phyloP scores from a whole-genome alignment of 495 filamentous ascomycete genomes.

The Peziza echinospora region DNA sequence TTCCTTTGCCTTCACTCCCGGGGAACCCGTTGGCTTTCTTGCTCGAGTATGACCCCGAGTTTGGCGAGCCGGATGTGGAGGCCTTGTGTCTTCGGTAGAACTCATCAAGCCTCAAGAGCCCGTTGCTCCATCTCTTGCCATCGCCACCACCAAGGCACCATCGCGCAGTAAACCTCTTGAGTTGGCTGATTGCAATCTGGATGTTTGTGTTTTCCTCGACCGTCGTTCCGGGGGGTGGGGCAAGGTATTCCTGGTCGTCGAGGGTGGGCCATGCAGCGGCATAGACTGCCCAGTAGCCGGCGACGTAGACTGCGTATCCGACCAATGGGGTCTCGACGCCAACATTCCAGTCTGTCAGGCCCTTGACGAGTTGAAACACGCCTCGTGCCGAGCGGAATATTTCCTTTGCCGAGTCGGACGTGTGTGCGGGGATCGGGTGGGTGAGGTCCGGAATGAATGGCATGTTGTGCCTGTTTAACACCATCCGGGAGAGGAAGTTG shows the following conservation, averaged over 20 bases:
- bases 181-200: conserved; percentile 26
- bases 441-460: conserved; percentile 61
- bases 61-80: neutral
- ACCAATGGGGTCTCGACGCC: conserved; percentile 63
- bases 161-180: conserved; percentile 34
- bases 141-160: conserved; percentile 40
- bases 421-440: conserved; percentile 35
- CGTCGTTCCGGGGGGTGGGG: conserved; percentile 17
- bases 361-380: conserved; percentile 53
- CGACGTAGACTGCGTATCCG: conserved; percentile 62
- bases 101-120: conserved; percentile 16
- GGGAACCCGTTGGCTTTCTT: neutral
- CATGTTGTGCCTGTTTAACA: conserved; percentile 61
- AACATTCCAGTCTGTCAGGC: conserved; percentile 45
- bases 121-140: conserved; percentile 48
- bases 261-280: conserved; percentile 54
- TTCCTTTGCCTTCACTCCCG: neutral
- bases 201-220: conserved; percentile 16
- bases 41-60: neutral
- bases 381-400: conserved; percentile 51
- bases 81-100: conserved; percentile 18
- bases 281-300: conserved; percentile 45
- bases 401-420: conserved; percentile 51
- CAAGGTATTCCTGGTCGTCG: conserved; percentile 45
- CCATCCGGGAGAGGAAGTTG: conserved; percentile 52